Evolutionary conservation across 768 basidiomycete species (phyloP), one percentile per base, ranked within the genome.

Genomic region (Tylopilus vinaceipallidus): DNA sequence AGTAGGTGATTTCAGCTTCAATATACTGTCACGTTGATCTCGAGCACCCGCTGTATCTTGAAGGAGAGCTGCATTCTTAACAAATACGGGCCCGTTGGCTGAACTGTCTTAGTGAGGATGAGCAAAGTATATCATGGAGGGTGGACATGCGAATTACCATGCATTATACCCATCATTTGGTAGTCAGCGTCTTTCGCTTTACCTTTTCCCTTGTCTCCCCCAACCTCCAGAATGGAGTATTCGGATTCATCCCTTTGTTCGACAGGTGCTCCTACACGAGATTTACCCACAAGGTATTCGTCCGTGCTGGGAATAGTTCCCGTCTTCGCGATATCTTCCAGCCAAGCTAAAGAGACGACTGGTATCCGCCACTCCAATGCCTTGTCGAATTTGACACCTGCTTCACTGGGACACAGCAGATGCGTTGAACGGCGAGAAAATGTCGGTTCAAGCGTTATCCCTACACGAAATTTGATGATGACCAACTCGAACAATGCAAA

Each of bases 321-420:
- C 0, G 68, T 74, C 23, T 59, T 63, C 9, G 78, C 83, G 54
- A 91, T 79, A 0, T 72, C 70, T 12, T 73, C 73, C 16, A 97
- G 62, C 91, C 92, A 97, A 9, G 70, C 71, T 64, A 86, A 72
- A 32, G 76, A 73, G 19, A 95, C 75, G n/a, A 89, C 80, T 0
- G 85, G 83, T 8, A 87, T 78, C 13, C 75, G 75, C 93, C 94
- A 95, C 62, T 90, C 82, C 33, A 65, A 61, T 2, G 93, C 91
- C 63, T 86, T 91, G 14, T 84, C 79, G 43, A 80, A 90, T 63
- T 97, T 95, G 20, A 75, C 72, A 14, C 94, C 91, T 0, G 63
- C 70, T 0, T 76, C 80, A 6, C 81, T 75, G 0, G 88, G 86
- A 62, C 91, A 93, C 8, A 97, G 71, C 2, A 97, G 75, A 56